These are phyloP conservation scores for Aspergillus sparsus DNA, from an alignment of 495 filamentous ascomycete genomes.

Conservation along the genomic window DNA sequence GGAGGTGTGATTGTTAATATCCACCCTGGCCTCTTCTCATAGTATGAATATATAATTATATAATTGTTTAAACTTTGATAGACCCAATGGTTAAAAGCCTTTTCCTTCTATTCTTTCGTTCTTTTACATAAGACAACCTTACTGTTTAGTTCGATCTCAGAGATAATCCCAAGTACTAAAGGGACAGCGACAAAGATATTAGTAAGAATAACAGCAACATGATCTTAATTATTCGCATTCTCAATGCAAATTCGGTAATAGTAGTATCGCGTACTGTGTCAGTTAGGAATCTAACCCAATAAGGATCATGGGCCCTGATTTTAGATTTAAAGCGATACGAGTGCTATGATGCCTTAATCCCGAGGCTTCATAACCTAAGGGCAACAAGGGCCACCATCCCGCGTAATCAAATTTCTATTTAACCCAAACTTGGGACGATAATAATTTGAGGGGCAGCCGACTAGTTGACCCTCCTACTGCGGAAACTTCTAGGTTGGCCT, in stretches of 20 bases:
- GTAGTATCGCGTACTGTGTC: too few relatives aligned
- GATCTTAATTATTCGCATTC: neutral
- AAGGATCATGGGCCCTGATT: neutral
- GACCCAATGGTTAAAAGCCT: neutral
- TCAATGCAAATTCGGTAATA: neutral
- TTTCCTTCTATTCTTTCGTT: too few relatives aligned
- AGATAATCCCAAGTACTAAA: neutral
- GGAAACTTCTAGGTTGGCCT: neutral
- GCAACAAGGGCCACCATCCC: neutral
- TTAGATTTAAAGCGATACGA: neutral
- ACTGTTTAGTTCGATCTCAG: too few relatives aligned
- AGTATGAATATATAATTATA: too few relatives aligned
- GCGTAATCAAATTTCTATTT: neutral
- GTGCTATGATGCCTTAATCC: neutral
- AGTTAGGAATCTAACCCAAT: too few relatives aligned
- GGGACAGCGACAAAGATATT: neutral
- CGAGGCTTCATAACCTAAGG: neutral
- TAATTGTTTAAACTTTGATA: neutral
- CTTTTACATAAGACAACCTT: too few relatives aligned
- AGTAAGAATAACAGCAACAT: too few relatives aligned
- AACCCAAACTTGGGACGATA: neutral
- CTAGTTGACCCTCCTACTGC: neutral
- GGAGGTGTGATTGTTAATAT: neutral
- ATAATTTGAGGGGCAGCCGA: neutral
- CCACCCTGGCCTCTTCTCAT: too few relatives aligned